Percentiles rank a stretch among this genome's conserved stretches.
These are phyloP conservation scores for Ceriops tagal DNA, from an alignment of 345 rosid species.

Conservation along the genomic window DNA sequence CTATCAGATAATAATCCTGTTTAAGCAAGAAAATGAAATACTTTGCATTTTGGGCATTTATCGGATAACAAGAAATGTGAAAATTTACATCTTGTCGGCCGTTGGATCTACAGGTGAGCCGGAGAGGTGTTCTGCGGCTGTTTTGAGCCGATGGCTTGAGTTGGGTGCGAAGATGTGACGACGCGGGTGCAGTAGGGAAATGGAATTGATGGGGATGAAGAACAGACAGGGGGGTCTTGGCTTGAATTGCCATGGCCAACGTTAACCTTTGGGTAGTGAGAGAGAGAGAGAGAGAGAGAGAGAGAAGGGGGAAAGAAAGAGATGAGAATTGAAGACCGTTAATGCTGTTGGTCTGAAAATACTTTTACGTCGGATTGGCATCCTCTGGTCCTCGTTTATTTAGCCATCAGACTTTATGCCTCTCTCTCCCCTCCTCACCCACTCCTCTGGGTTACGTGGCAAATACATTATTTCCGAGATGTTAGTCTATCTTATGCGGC, in stretches of 20 bases:
- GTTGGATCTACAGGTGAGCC: constrained; percentile 43
- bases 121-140: constrained; percentile 27
- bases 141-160: constrained; percentile 14
- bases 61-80: not conserved
- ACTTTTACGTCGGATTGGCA: constrained; percentile 23
- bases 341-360: constrained; percentile 22
- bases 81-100: constrained; percentile 40
- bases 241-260: constrained; percentile 39
- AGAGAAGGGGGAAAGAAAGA: too few species aligned
- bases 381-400: constrained; percentile 37
- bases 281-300: not conserved
- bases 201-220: constrained; percentile 24
- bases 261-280: not conserved
- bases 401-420: too few species aligned
- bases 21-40: not conserved
- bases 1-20: constrained; percentile 82
- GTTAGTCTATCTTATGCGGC: too few species aligned
- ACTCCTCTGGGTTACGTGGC: too few species aligned
- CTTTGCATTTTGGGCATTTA: too few species aligned
- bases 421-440: too few species aligned
- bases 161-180: constrained; percentile 8
- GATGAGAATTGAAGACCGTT: not conserved
- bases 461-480: too few species aligned
- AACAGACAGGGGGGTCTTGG: constrained; percentile 13
- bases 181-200: constrained; percentile 10